Evolutionary conservation across 2,329 filamentous ascomycete genomes (phyloP).

Genomic region (Neobulgaria alba): DNA sequence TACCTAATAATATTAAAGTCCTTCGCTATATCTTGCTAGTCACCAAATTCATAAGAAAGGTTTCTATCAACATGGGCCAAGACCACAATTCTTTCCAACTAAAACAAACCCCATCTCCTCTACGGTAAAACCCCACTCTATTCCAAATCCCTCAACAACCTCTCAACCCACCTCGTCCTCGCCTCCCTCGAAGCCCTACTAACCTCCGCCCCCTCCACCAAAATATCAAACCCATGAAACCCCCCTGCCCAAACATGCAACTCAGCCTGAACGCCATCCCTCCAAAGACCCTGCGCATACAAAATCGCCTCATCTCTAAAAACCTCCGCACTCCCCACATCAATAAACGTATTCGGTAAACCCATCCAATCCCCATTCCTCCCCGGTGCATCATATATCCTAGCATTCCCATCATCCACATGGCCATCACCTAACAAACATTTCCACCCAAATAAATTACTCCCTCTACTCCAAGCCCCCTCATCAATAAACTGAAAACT

Average conservation of each 20-base stretch:
- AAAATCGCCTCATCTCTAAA: slow-evolving; percentile 31
- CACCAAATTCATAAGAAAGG: no score
- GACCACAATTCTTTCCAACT: no score
- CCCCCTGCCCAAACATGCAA: slow-evolving; percentile 31
- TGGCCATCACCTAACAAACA: slow-evolving; percentile 23
- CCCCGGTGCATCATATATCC: slow-evolving; percentile 27
- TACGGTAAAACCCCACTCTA: no score
- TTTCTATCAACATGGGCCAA: no score
- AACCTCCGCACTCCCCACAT: slow-evolving; percentile 29
- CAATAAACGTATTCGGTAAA: slow-evolving; percentile 30
- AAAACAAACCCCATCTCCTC: no score
- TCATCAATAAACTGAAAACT: slow-evolving; percentile 25
- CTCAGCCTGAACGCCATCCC: slow-evolving; percentile 28
- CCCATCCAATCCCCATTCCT: slow-evolving; percentile 25
- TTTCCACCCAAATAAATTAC: slow-evolving; percentile 29
- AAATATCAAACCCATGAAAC: neutral
- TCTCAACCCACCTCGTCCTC: neutral
- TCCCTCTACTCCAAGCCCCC: slow-evolving; percentile 26
- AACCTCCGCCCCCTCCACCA: neutral
- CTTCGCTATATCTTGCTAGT: no score
- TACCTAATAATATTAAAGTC: no score
- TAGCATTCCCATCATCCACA: slow-evolving; percentile 22
- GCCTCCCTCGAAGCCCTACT: neutral
- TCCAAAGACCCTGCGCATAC: slow-evolving; percentile 30
- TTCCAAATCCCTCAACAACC: no score